Conservation (phyloP, 441 rosid species). For the Arabidopsis lyrata region DNA sequence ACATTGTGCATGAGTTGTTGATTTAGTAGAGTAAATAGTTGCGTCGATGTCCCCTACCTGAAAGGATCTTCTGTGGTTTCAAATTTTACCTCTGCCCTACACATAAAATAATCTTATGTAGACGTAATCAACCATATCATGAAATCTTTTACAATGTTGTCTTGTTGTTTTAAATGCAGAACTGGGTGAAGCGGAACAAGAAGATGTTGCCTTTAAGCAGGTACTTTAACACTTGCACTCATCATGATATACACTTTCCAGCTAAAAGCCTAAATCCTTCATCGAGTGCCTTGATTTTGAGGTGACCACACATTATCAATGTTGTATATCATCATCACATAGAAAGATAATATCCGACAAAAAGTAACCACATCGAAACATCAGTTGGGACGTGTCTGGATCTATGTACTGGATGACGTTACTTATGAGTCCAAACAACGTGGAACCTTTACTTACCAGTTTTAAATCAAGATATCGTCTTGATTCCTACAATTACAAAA, state of each 20-base stretch:
- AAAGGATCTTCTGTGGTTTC: constrained; percentile 9
- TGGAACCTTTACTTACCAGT: background rate
- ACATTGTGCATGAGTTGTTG: constrained; percentile 13
- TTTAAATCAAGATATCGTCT: background rate
- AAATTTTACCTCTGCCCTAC: background rate
- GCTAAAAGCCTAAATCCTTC: constrained; percentile 2
- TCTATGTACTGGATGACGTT: background rate
- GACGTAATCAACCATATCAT: constrained; percentile 1
- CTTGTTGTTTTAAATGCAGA: constrained; percentile 55
- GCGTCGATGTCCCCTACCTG: background rate
- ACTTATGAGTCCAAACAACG: background rate
- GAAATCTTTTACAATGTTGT: constrained; percentile 1
- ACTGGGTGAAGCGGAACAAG: constrained; percentile 76
- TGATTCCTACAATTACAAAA: background rate
- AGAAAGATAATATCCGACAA: background rate
- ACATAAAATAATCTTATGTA: background rate
- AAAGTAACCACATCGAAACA: too few relatives aligned
- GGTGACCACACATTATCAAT: background rate
- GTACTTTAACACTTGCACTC: constrained; percentile 42
- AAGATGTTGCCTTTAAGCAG: constrained; percentile 93
- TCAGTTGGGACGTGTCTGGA: background rate
- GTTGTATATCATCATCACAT: background rate
- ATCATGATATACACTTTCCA: background rate
- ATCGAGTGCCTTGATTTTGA: background rate
- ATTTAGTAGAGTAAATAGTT: constrained; percentile 23